Evolutionary conservation across 1,139 yeast species (phyloP).

Genomic region (Zygosaccharomyces pseudobailii): DNA sequence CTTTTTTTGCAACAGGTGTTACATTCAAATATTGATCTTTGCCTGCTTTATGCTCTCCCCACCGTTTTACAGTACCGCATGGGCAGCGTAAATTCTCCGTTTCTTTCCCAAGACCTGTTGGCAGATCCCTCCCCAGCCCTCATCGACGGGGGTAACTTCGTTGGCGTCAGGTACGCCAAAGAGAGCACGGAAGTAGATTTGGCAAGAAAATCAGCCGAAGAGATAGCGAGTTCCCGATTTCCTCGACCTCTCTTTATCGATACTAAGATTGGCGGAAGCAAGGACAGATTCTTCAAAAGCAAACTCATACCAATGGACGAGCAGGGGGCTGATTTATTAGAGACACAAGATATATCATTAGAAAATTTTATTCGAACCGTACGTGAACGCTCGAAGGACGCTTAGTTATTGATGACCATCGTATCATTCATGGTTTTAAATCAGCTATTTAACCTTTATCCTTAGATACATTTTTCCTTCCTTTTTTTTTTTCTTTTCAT

Average conservation of each 20-base stretch:
- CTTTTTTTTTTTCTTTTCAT: neutral
- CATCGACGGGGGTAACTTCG: conserved; percentile 16
- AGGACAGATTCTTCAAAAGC: conserved; percentile 18
- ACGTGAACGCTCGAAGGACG: neutral
- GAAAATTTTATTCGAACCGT: conserved; percentile 5
- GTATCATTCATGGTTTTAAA: too few relatives aligned
- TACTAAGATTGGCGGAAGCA: conserved; percentile 12
- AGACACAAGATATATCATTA: conserved; percentile 15
- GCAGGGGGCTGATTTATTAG: conserved; percentile 2
- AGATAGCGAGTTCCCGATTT: conserved; percentile 1
- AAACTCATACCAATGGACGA: conserved; percentile 11
- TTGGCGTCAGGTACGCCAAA: conserved; percentile 13
- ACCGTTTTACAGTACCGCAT: conserved; percentile 3
- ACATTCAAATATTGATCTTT: conserved; percentile 1
- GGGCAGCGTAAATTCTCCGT: neutral
- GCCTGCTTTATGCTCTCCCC: conserved; percentile 11
- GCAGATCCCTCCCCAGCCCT: conserved; percentile 6
- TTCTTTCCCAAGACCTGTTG: conserved; percentile 5
- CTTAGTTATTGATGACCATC: neutral
- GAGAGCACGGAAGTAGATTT: neutral
- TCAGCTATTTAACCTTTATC: neutral
- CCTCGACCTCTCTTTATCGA: conserved; percentile 12
- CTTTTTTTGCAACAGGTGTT: conserved; percentile 10
- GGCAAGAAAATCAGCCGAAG: conserved; percentile 4
- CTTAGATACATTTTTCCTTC: neutral